Base-by-base conservation (phyloP, 352 stramenopile species). In the Globisporangium lucens region DNA sequence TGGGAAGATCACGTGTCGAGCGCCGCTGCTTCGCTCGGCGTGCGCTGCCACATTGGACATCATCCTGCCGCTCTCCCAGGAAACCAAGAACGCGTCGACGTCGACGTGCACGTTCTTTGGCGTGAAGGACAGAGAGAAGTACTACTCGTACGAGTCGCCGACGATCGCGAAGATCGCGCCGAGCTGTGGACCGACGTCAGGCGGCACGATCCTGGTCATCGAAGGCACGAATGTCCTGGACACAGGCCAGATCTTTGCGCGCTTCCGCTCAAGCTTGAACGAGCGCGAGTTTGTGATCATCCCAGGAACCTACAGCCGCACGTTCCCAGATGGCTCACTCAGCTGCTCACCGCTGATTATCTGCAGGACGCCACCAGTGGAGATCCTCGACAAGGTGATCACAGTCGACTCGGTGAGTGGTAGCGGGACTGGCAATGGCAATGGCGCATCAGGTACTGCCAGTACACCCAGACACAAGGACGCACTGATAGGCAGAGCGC, bases 161-260 rank as follows among this genome's bases (percentile, higher is more conserved):
- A 72, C 80, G 5, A 92, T 92, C 52, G 79, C 72, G 0, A 76
- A 89, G 33, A 75, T 92, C 8, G 69, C 68, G 13, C 84, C 84
- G 1, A 84, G 67, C n/a, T 92, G 84, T 41, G 84, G 82, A 1
- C 84, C 84, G 5, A 79, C 73, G 3, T 80, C 73, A 2, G 84
- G 84, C 3, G 76, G 71, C 1, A 90, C 84, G 1, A 78, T 73
- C 24, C 60, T 92, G 20, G 80, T 92, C 2, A 83, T 92, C 36
- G 80, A 90, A 68, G 75, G 71, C 3, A 69, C 69, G 0, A 89
- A 89, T 47, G 72, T 92, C n/a, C 35, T 92, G 2, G 80, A 92
- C 52, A 92, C 84, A 0, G 84, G 82, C 0, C 84, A 92, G 53
- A 87, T 92, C 29, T 92, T 92, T 52, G 84, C 90, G n/a, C 79